phyloP scores from a whole-genome alignment of 106 monocot species.

The Dendrobium officinale region DNA sequence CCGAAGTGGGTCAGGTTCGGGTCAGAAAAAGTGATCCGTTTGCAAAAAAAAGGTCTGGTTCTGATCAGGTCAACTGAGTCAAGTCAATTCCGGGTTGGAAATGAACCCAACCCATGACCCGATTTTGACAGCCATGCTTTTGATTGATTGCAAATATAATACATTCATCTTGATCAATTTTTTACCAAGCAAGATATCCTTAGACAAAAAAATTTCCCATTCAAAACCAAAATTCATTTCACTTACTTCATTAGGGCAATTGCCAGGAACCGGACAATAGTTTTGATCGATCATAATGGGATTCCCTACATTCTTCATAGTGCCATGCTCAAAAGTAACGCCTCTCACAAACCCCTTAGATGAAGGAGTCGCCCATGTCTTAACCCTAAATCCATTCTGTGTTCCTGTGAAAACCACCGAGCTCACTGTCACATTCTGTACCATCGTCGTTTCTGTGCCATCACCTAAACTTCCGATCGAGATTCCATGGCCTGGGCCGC shows the following conservation, averaged over 20 bases:
- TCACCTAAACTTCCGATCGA: constrained; percentile 24
- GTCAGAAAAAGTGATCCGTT: too few species aligned
- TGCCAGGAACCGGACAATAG: constrained; percentile 16
- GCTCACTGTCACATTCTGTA: constrained; percentile 22
- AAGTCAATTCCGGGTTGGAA: too few species aligned
- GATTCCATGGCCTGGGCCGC: constrained; percentile 40
- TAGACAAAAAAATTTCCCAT: too few species aligned
- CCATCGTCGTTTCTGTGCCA: background rate
- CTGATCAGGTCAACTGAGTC: too few species aligned
- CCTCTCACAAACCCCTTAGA: constrained; percentile 11
- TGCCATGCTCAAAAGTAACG: constrained; percentile 16
- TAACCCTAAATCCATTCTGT: constrained; percentile 25
- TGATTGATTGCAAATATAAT: too few species aligned
- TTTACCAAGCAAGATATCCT: too few species aligned
- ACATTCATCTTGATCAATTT: background rate
- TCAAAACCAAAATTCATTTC: background rate
- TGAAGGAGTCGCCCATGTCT: constrained; percentile 19
- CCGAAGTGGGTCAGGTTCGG: too few species aligned
- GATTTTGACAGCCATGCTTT: too few species aligned
- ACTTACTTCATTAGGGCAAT: constrained; percentile 34
- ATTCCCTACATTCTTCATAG: constrained; percentile 20
- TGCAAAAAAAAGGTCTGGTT: too few species aligned
- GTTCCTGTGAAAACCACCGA: constrained; percentile 22
- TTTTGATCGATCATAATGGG: constrained; percentile 24
- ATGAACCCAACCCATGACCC: too few species aligned